phyloP scores from a whole-genome alignment of 2,329 filamentous ascomycete species.

The Apiospora phragmitis region DNA sequence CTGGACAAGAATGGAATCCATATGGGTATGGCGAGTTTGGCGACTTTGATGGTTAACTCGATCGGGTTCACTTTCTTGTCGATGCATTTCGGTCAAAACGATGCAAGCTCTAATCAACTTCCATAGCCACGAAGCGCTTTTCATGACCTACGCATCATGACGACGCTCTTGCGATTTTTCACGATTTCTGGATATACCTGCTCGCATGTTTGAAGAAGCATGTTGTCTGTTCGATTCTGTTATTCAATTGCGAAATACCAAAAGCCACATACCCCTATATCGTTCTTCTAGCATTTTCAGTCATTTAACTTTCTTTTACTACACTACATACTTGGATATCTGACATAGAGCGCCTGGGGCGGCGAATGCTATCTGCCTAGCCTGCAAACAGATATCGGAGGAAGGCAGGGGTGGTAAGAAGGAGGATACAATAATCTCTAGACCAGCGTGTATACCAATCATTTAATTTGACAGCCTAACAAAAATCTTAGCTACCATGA shows the following conservation, averaged over 20 bases:
- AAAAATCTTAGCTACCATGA: not conserved
- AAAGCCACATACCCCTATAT: slow-evolving; percentile 7
- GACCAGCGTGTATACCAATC: not conserved
- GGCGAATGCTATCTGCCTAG: not conserved
- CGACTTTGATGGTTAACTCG: slow-evolving; percentile 21
- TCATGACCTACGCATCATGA: not conserved
- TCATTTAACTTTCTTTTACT: not conserved
- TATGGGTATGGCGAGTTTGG: slow-evolving; percentile 36
- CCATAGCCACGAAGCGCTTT: not conserved
- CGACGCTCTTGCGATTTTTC: not conserved
- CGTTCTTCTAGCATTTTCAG: not conserved
- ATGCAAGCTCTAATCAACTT: not conserved
- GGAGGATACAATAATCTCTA: not conserved
- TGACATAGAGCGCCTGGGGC: not conserved
- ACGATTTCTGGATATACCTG: not conserved
- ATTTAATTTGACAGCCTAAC: not conserved
- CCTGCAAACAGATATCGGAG: not conserved
- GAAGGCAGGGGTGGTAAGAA: not conserved
- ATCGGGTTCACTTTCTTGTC: not conserved
- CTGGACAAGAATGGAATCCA: slow-evolving; percentile 58
- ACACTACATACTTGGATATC: not conserved
- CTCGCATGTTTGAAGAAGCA: not conserved
- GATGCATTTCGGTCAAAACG: not conserved
- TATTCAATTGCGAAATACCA: slow-evolving; percentile 3
- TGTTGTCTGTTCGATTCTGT: not conserved